Evolutionary conservation across 805 yeast genomes (phyloP).

Genomic region (Zygoascus ofunaensis): DNA sequence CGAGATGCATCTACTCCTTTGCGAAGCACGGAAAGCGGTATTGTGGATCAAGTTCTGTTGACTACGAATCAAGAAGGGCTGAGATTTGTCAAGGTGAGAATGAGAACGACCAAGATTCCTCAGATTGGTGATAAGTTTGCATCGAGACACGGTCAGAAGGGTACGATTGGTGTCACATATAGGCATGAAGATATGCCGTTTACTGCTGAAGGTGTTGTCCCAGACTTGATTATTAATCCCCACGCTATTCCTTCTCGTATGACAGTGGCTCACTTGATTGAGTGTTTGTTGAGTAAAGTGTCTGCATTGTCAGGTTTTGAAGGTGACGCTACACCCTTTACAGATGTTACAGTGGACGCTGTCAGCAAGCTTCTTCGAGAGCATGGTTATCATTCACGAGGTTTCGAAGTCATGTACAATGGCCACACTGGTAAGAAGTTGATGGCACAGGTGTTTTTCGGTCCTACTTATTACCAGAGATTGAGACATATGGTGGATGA

Average conservation of each 20-base stretch:
- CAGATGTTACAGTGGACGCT: slow-evolving; percentile 97
- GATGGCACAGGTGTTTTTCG: slow-evolving; percentile 97
- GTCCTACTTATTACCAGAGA: slow-evolving; percentile 99
- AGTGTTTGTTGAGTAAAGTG: slow-evolving; percentile 91
- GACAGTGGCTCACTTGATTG: slow-evolving; percentile 99
- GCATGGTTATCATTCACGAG: slow-evolving; percentile 96
- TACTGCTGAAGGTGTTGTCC: slow-evolving; percentile 89
- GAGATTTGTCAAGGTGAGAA: slow-evolving; percentile 93
- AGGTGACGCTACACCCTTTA: slow-evolving; percentile 99
- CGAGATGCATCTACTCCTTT: slow-evolving; percentile 98
- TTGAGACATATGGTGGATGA: slow-evolving; percentile 99
- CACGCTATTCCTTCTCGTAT: slow-evolving; percentile 99
- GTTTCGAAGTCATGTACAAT: slow-evolving; percentile 96
- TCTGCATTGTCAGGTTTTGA: slow-evolving; percentile 91
- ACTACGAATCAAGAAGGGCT: slow-evolving; percentile 98
- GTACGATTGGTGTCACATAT: slow-evolving; percentile 98
- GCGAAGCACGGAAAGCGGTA: slow-evolving; percentile 95
- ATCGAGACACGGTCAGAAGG: slow-evolving; percentile 99
- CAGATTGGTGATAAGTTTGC: slow-evolving; percentile 99
- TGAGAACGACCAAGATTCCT: slow-evolving; percentile 97
- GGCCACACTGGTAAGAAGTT: slow-evolving; percentile 98
- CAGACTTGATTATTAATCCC: slow-evolving; percentile 95
- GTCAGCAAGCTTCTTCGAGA: slow-evolving; percentile 85
- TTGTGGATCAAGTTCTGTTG: slow-evolving; percentile 92
- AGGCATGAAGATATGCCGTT: slow-evolving; percentile 99